Conservation (phyloP, 2,329 filamentous ascomycete genomes). For the Xylariales sp. region DNA sequence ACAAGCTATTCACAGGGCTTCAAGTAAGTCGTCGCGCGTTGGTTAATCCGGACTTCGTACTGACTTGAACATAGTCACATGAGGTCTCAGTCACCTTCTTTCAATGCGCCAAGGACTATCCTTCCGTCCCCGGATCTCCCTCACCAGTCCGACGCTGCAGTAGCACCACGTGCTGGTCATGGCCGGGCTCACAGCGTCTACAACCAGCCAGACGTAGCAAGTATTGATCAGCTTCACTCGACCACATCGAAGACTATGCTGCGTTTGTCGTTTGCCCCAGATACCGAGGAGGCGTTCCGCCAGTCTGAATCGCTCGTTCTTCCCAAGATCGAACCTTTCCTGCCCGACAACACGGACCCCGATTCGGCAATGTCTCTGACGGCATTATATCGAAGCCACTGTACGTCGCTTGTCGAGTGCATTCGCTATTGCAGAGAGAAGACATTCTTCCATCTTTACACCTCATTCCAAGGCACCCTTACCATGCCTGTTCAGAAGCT, state of each 20-base stretch:
- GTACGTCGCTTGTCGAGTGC: slow-evolving; percentile 90
- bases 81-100: slow-evolving; percentile 24
- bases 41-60: too few relatives aligned
- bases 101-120: slow-evolving; percentile 16
- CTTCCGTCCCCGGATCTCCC: slow-evolving; percentile 35
- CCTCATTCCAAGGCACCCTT: slow-evolving; percentile 90
- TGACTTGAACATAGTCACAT: slow-evolving; percentile 33
- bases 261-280: slow-evolving; percentile 56
- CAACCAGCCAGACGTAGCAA: slow-evolving; percentile 51
- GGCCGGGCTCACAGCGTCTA: slow-evolving; percentile 49
- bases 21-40: too few relatives aligned
- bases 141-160: slow-evolving; percentile 26
- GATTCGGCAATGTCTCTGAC: slow-evolving; percentile 82
- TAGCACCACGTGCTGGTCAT: slow-evolving; percentile 17
- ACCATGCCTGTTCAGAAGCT: slow-evolving; percentile 96
- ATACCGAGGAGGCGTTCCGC: slow-evolving; percentile 49
- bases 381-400: slow-evolving; percentile 89
- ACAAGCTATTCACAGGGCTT: slow-evolving; percentile 43
- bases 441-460: slow-evolving; percentile 91
- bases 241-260: slow-evolving; percentile 54
- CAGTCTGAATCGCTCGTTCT: slow-evolving; percentile 70
- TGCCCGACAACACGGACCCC: slow-evolving; percentile 75
- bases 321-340: slow-evolving; percentile 79
- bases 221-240: slow-evolving; percentile 54
- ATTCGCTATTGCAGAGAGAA: slow-evolving; percentile 96